Base-by-base conservation (phyloP, 2,329 filamentous ascomycete genomes). In the Diaporthe sp. region DNA sequence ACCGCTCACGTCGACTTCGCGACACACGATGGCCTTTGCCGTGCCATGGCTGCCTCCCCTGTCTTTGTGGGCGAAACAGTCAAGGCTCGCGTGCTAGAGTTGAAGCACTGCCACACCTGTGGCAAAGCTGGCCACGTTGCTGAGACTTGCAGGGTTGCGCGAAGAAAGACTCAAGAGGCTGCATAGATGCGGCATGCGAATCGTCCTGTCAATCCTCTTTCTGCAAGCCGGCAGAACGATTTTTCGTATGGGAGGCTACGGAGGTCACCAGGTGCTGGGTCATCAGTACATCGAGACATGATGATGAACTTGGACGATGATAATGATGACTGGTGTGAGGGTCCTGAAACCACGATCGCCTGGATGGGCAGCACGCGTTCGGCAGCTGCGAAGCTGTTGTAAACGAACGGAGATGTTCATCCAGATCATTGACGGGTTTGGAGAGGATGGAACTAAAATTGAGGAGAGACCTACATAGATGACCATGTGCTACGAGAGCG, bases 41-140 rank as follows among this genome's bases (percentile, higher is more conserved):
- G 13, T 8, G 39, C 68, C 19, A 59, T 66, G 10, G 68, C 58
- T 13, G 66, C 56, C 12, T 70, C 50, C 1, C 56, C 58, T 17
- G 58, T 71, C 22, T 17, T 19, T 5, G 55, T 66, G 2, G 42
- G 17, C 15, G 35, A 44, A 35, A 19, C 50, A 3, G n/a, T 71
- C 30, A 25, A 25, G 3, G 39, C 47, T n/a, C 32, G 44, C 3
- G 50, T 66, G 30, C 19, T 8, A 4, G 50, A 59, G 32, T 22
- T 71, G 50, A 71, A 37, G 32, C 8, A 35, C 30, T 74, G 72
- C 37, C 35, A 30, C 8, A 35, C 17, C 22, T 71, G 51, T 32
- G 72, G 56, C 7, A 71, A 63, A 42, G 19, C 47, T n/a, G 39
- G 58, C n/a, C 72, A 71, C n/a, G 3, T 22, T 25, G 39, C 50